Evolutionary conservation across 139 green algal genomes (phyloP).

Genomic region (Chlamydomonas incerta): DNA sequence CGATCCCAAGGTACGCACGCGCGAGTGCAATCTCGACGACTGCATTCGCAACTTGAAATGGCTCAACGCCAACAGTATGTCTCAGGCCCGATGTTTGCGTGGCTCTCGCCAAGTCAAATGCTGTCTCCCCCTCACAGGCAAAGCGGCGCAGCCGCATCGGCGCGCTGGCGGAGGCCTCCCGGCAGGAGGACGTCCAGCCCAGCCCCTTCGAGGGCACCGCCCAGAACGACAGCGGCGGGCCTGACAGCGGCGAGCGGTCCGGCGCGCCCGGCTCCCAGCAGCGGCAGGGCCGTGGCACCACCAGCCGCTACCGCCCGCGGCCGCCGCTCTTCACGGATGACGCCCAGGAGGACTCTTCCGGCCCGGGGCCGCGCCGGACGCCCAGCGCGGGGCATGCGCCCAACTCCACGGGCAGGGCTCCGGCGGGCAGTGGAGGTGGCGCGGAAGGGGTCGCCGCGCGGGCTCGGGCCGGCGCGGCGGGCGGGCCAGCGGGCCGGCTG

Average conservation of each 20-base stretch:
- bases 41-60: too few relatives aligned
- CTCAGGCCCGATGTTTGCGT: too few relatives aligned
- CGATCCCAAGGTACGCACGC: slow-evolving; percentile 22
- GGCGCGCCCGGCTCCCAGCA: neutral
- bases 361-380: too few relatives aligned
- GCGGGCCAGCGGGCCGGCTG: neutral
- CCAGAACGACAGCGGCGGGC: neutral
- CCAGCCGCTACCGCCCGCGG: neutral
- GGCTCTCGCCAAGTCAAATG: too few relatives aligned
- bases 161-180: neutral
- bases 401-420: too few relatives aligned
- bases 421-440: too few relatives aligned
- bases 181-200: neutral
- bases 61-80: too few relatives aligned
- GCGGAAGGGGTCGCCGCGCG: neutral
- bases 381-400: too few relatives aligned
- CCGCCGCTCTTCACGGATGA: neutral
- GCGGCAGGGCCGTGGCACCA: neutral
- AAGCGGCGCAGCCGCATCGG: slow-evolving; percentile 30
- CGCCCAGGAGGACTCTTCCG: neutral
- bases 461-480: too few relatives aligned
- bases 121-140: neutral
- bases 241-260: neutral
- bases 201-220: slow-evolving; percentile 33
- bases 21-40: too few relatives aligned